phyloP scores from a whole-genome alignment of 2,329 filamentous ascomycete genomes.

The Waltergamsia citrina region DNA sequence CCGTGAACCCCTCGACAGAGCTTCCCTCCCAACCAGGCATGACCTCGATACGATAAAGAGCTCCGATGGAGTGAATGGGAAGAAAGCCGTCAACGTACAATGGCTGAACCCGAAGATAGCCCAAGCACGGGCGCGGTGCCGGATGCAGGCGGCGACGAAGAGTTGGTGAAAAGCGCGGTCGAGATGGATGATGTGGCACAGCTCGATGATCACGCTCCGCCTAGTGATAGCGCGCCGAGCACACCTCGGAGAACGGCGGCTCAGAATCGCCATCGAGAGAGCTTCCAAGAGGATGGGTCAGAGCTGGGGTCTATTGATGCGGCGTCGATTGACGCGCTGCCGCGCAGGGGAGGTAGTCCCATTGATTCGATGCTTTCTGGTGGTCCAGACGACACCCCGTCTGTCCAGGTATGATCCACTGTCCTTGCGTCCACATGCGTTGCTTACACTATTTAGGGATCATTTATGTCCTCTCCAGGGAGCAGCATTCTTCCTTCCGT shows the following conservation, averaged over 20 bases:
- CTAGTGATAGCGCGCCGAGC: too few relatives aligned
- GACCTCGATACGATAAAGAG: slow-evolving; percentile 6
- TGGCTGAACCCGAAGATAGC: slow-evolving; percentile 39
- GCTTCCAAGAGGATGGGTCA: slow-evolving; percentile 32
- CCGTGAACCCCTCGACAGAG: neutral
- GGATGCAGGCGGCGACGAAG: slow-evolving; percentile 6
- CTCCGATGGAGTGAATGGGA: slow-evolving; percentile 24
- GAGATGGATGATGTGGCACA: slow-evolving; percentile 6
- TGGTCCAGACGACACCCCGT: slow-evolving; percentile 75
- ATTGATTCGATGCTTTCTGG: slow-evolving; percentile 60
- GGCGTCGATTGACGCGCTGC: slow-evolving; percentile 34
- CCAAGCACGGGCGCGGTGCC: slow-evolving; percentile 18
- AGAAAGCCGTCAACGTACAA: slow-evolving; percentile 27
- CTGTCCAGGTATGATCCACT: slow-evolving; percentile 61
- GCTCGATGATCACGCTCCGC: slow-evolving; percentile 1
- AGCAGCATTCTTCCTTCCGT: slow-evolving; percentile 66
- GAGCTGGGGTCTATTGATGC: slow-evolving; percentile 44
- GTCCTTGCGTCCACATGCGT: neutral
- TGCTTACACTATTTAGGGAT: slow-evolving; percentile 39
- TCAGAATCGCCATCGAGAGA: neutral
- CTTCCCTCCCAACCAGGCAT: slow-evolving; percentile 4
- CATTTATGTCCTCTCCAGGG: slow-evolving; percentile 54
- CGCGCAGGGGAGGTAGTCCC: slow-evolving; percentile 54
- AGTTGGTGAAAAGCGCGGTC: slow-evolving; percentile 4
- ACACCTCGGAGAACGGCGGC: neutral